Base-by-base conservation (phyloP, 805 yeast species). In the Lipomyces orientalis region DNA sequence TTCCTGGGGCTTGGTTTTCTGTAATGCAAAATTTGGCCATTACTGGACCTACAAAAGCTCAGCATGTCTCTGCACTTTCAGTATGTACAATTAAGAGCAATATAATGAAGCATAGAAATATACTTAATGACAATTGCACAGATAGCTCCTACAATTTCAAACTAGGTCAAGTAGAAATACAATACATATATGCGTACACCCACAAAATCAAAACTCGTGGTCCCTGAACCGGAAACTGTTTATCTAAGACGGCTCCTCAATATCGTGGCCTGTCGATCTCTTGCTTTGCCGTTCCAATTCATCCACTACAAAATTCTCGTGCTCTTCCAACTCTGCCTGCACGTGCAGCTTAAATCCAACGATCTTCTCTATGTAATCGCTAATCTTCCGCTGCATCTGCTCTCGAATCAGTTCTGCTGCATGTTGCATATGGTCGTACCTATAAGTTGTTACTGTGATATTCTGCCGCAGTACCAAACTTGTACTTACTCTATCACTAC, bases 341-440 rank as follows among this genome's bases (percentile, higher is more conserved):
- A 90, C 83, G 66, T 84, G 86, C 69, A 88, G 78, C 78, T 91
- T 91, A 79, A 91, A 88, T 59, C 82, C 84, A 60, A 89, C 84
- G 29, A 88, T 84, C 65, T 79, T 81, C 67, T 87, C 87, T 71
- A 91, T 85, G 73, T 87, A 82, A 65, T 83, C 82, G 62, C 84
- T 85, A 39, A 89, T 83, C 65, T 85, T 84, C 56, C 83, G 82
- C 70, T 85, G 85, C 72, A 90, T 78, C 12, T 78, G 78, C 63
- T 80, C 82, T 43, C 87, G 81, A 58, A 84, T 81, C 58, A 81
- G 79, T 64, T 81, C 78, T 16, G 88, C 77, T n/a, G 82, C 81
- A 62, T 81, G 82, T 61, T 80, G 77, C 61, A 85, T 73, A 66
- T 85, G 85, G 71, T 87, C 87, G 61, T 81, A 64, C 35, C 64